Conservation (phyloP, 257 asterid species). For the Gentiana straminea region DNA sequence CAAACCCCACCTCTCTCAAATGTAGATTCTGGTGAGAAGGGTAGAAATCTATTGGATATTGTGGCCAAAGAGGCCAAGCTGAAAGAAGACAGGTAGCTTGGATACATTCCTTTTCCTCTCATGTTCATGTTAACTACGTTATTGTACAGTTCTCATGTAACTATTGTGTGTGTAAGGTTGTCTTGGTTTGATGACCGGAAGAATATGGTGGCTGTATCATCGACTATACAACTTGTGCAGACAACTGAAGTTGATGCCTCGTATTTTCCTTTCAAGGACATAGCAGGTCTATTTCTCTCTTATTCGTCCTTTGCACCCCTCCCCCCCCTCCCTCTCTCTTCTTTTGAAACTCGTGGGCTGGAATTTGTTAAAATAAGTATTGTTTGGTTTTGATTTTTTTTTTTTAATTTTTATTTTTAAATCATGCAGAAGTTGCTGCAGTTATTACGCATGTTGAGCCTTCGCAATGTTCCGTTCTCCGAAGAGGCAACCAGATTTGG, state of each 20-base stretch:
- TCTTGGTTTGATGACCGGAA: slow-evolving; percentile 56
- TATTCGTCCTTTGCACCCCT: no score
- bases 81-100: slow-evolving; percentile 40
- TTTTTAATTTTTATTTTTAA: slow-evolving; percentile 3
- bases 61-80: slow-evolving; percentile 33
- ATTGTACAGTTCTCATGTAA: slow-evolving; percentile 1
- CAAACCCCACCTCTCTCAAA: slow-evolving; percentile 19
- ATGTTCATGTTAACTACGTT: slow-evolving; percentile 1
- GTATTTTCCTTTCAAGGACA: slow-evolving; percentile 8
- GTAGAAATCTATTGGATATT: slow-evolving; percentile 33
- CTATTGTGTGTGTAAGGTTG: slow-evolving; percentile 28
- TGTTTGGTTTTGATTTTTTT: neutral
- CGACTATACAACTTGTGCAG: slow-evolving; percentile 15
- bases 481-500: slow-evolving; percentile 39
- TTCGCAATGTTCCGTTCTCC: slow-evolving; percentile 27
- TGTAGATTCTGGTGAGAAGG: slow-evolving; percentile 41
- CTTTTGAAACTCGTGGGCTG: no score
- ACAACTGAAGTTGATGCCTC: slow-evolving; percentile 19
- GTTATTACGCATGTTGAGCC: slow-evolving; percentile 24
- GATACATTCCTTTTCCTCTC: neutral
- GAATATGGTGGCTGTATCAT: slow-evolving; percentile 22
- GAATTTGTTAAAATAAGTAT: no score
- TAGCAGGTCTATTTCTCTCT: slow-evolving; percentile 13
- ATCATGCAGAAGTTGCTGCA: slow-evolving; percentile 32
- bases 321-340: no score